A percentile compares a stretch with the other conserved stretches of the same genome.
Conservation (phyloP, 495 filamentous ascomycete species). For the Viridothelium virens region DNA sequence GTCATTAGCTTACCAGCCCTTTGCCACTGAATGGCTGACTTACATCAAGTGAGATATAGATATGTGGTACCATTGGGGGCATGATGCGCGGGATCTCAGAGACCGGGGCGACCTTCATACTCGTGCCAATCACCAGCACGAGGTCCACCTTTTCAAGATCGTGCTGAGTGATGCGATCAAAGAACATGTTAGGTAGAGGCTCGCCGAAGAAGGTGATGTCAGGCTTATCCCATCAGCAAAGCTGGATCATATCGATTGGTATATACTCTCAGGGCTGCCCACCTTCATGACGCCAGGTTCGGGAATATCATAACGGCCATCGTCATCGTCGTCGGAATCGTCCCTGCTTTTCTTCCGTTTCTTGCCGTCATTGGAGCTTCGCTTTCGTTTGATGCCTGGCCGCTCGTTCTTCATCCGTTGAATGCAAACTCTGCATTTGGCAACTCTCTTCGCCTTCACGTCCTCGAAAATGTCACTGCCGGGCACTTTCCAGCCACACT, state of each 20-base stretch:
- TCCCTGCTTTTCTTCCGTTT: conserved; percentile 39
- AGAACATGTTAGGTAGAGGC: conserved; percentile 73
- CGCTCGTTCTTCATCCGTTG: conserved; percentile 37
- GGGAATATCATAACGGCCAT: conserved; percentile 60
- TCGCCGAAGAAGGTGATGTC: conserved; percentile 99
- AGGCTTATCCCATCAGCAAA: conserved; percentile 41
- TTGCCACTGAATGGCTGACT: conserved; percentile 23
- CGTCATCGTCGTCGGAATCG: conserved; percentile 64
- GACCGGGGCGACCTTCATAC: conserved; percentile 92
- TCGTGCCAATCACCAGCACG: conserved; percentile 95
- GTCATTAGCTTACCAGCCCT: neutral
- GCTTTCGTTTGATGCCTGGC: conserved; percentile 63
- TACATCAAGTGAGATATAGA: conserved; percentile 83
- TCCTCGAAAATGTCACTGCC: conserved; percentile 72
- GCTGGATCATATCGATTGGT: neutral
- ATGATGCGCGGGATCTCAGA: conserved; percentile 80
- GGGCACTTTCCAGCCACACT: conserved; percentile 66
- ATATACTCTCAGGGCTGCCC: conserved; percentile 15
- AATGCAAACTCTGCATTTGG: conserved; percentile 56
- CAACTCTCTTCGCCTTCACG: conserved; percentile 64
- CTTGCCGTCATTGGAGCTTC: conserved; percentile 52
- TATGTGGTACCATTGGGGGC: conserved; percentile 73
- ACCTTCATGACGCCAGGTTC: conserved; percentile 87
- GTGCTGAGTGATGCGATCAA: conserved; percentile 66
- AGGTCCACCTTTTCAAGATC: conserved; percentile 76